These are phyloP conservation scores for Nemania bipapillata DNA, from an alignment of 2,329 filamentous ascomycete genomes.

Conservation along the genomic window DNA sequence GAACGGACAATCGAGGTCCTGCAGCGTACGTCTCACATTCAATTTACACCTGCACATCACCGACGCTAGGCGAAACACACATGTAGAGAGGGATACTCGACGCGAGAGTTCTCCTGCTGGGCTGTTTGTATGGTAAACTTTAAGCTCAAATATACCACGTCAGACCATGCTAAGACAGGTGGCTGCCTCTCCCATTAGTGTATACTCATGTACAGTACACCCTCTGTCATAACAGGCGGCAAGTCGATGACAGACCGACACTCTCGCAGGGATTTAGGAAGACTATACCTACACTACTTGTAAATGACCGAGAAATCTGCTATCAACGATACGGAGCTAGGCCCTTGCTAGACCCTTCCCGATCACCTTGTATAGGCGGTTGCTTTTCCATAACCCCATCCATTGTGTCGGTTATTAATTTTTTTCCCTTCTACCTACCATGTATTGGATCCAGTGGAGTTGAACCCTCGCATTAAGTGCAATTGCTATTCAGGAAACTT, in stretches of 20 bases:
- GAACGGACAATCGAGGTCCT: slow-evolving; percentile 26
- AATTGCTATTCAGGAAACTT: neutral
- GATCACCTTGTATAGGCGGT: slow-evolving; percentile 41
- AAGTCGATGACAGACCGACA: slow-evolving; percentile 48
- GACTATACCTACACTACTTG: slow-evolving; percentile 13
- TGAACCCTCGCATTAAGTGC: neutral
- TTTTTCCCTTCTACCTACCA: too few species aligned
- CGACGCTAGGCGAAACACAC: slow-evolving; percentile 16
- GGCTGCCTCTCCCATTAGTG: slow-evolving; percentile 16
- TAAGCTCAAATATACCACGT: slow-evolving; percentile 39
- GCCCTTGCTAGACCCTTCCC: slow-evolving; percentile 24
- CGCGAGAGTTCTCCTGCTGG: slow-evolving; percentile 42
- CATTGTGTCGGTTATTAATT: slow-evolving; percentile 46
- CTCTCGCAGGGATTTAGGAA: slow-evolving; percentile 35
- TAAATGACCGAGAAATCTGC: slow-evolving; percentile 40
- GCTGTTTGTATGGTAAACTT: slow-evolving; percentile 41
- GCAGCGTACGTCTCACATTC: slow-evolving; percentile 29
- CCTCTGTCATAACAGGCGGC: slow-evolving; percentile 40
- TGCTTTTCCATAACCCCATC: slow-evolving; percentile 44
- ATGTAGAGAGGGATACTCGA: slow-evolving; percentile 24
- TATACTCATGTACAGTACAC: slow-evolving; percentile 26
- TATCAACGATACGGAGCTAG: slow-evolving; percentile 15
- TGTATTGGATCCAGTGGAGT: neutral
- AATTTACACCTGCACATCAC: slow-evolving; percentile 14
- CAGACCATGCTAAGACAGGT: slow-evolving; percentile 35